Evolutionary conservation across 306 rosid species (phyloP).

Genomic region (Trichosanthes cucumerina): DNA sequence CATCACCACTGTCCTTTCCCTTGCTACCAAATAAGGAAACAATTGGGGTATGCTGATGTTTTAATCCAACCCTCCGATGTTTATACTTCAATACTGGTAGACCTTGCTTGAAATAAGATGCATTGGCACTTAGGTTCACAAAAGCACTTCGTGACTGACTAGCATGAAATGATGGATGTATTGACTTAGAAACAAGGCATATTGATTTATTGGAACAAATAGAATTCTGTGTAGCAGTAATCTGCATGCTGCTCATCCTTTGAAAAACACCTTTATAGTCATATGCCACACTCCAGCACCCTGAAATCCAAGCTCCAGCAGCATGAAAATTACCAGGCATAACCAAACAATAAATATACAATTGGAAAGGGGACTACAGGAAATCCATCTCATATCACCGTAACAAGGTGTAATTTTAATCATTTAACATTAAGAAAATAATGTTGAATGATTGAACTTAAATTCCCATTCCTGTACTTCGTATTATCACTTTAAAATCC

Average conservation of each 20-base stretch:
- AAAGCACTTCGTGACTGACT: conserved; percentile 15
- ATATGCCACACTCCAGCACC: conserved; percentile 17
- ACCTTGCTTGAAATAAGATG: conserved; percentile 17
- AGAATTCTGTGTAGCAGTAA: conserved; percentile 20
- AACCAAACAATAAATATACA: not conserved
- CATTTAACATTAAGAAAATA: not conserved
- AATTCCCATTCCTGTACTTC: not conserved
- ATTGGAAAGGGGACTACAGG: not conserved
- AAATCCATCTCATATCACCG: not conserved
- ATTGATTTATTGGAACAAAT: conserved; percentile 9
- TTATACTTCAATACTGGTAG: conserved; percentile 22
- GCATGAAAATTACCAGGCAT: not conserved
- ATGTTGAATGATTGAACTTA: not conserved
- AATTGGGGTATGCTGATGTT: conserved; percentile 16
- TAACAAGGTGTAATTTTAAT: not conserved
- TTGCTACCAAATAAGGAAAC: conserved; percentile 44
- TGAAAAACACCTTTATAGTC: conserved; percentile 12
- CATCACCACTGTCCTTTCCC: conserved; percentile 37
- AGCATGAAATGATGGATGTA: not conserved
- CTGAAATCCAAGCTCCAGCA: not conserved
- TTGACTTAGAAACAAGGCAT: conserved; percentile 14
- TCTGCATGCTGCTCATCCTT: conserved; percentile 32
- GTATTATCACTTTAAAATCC: not conserved
- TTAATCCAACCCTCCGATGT: not conserved
- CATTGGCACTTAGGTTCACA: conserved; percentile 1